phyloP scores from a whole-genome alignment of 1,284 basidiomycete genomes.

The Irpex sp. region DNA sequence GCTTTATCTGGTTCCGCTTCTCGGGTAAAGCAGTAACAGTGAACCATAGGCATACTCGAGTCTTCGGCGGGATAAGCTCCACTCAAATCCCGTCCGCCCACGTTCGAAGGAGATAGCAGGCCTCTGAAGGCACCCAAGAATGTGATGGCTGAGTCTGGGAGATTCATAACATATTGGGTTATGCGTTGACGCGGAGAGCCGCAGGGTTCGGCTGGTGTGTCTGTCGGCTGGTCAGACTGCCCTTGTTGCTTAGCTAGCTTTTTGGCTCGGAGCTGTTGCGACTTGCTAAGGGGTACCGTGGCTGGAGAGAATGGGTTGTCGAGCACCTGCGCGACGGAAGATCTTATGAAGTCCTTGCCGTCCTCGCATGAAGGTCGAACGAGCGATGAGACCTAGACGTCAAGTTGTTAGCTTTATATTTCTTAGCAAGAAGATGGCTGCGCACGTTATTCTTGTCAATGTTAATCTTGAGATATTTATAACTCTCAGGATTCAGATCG shows the following conservation, averaged over 20 bases:
- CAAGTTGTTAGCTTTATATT: not conserved
- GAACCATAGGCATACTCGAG: slow-evolving; percentile 75
- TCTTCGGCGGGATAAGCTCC: slow-evolving; percentile 38
- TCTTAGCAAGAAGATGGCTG: not conserved
- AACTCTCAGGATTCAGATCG: slow-evolving; percentile 89
- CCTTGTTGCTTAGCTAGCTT: not conserved
- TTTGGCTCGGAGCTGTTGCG: slow-evolving; percentile 29
- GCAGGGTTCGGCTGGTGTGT: slow-evolving; percentile 5
- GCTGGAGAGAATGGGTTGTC: slow-evolving; percentile 60
- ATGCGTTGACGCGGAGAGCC: slow-evolving; percentile 47
- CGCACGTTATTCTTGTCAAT: slow-evolving; percentile 66
- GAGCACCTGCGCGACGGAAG: slow-evolving; percentile 47
- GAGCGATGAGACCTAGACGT: slow-evolving; percentile 55
- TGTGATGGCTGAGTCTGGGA: slow-evolving; percentile 87
- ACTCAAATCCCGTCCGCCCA: slow-evolving; percentile 30
- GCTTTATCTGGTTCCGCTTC: slow-evolving; percentile 70
- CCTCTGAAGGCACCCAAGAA: slow-evolving; percentile 90
- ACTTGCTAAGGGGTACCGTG: slow-evolving; percentile 43
- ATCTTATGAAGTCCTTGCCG: slow-evolving; percentile 78
- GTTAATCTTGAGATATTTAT: slow-evolving; percentile 76
- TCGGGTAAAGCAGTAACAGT: slow-evolving; percentile 96
- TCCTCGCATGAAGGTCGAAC: slow-evolving; percentile 76
- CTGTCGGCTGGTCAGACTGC: not conserved
- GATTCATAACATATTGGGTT: slow-evolving; percentile 94
- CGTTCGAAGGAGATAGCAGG: slow-evolving; percentile 41